Percentiles rank a stretch among this genome's conserved stretches.
Evolutionary conservation across 2,329 filamentous ascomycete genomes (phyloP).

Genomic region (Sporothrix phasma): DNA sequence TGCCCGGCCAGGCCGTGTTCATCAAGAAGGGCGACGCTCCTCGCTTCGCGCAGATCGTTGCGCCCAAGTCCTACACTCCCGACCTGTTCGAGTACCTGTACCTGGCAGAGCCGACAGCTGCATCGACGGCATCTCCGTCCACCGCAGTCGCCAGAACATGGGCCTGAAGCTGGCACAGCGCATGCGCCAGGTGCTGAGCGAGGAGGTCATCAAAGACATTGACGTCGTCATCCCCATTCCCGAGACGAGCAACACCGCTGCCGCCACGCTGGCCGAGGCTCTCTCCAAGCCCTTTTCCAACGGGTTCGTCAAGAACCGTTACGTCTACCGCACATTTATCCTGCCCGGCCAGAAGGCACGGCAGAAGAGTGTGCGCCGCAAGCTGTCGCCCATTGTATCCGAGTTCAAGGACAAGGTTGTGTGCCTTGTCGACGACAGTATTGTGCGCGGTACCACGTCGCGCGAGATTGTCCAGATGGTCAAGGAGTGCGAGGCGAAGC

Average conservation of each 20-base stretch:
- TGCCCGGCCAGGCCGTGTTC: conserved; percentile 57
- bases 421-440: conserved; percentile 76
- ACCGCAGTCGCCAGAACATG: conserved; percentile 79
- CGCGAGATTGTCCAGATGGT: conserved; percentile 40
- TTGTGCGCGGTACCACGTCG: conserved; percentile 47
- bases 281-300: conserved; percentile 69
- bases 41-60: conserved; percentile 64
- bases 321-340: conserved; percentile 81
- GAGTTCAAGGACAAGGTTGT: conserved; percentile 78
- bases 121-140: conserved; percentile 82
- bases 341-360: conserved; percentile 63
- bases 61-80: conserved; percentile 60
- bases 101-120: conserved; percentile 69
- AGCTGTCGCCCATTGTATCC: conserved; percentile 75
- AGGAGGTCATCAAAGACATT: conserved; percentile 62
- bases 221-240: conserved; percentile 43
- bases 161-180: conserved; percentile 68
- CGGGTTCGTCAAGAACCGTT: conserved; percentile 82
- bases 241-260: conserved; percentile 66
- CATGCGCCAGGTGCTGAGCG: conserved; percentile 56
- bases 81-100: conserved; percentile 88
- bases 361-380: conserved; percentile 79
- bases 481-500: conserved; percentile 33
- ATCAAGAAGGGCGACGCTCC: conserved; percentile 63
- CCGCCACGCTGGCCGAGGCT: conserved; percentile 62